These are phyloP conservation scores for Mikania micrantha DNA, from an alignment of 129 eudicot genomes.

Conservation along the genomic window DNA sequence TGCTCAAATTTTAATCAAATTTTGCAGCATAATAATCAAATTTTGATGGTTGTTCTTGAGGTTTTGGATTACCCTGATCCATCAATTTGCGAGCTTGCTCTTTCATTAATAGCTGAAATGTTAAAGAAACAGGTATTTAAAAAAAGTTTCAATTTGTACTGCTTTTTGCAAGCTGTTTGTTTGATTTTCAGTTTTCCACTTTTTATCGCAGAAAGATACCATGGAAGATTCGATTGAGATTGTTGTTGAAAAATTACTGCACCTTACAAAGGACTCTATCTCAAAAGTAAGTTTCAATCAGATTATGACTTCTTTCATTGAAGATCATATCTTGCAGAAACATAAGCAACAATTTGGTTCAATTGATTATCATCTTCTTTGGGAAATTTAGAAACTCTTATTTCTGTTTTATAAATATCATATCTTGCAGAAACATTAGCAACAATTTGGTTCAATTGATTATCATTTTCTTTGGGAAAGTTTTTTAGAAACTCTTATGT, in stretches of 20 bases:
- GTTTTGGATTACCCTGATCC: conserved; percentile 80
- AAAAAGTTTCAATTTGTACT: neutral
- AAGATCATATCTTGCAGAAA: neutral
- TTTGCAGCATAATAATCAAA: conserved; percentile 92
- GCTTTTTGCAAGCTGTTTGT: conserved; percentile 1
- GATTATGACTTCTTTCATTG: neutral
- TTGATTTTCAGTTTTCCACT: conserved; percentile 3
- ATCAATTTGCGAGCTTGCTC: conserved; percentile 65
- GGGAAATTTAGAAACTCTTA: neutral
- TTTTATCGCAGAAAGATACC: conserved; percentile 52
- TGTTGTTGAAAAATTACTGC: conserved; percentile 80
- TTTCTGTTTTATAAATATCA: no score
- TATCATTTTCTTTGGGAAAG: neutral
- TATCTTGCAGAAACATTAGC: neutral
- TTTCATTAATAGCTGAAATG: conserved; percentile 70
- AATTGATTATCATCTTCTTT: neutral
- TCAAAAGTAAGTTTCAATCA: conserved; percentile 47
- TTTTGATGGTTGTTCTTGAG: conserved; percentile 77
- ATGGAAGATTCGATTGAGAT: conserved; percentile 96
- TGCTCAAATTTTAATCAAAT: conserved; percentile 16
- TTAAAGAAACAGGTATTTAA: conserved; percentile 75
- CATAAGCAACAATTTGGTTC: neutral
- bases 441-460: neutral
- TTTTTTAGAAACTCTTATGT: no score
- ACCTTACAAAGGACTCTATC: conserved; percentile 63